Conservation (phyloP, 2,329 filamentous ascomycete species). For the Lachnellula hyalina region DNA sequence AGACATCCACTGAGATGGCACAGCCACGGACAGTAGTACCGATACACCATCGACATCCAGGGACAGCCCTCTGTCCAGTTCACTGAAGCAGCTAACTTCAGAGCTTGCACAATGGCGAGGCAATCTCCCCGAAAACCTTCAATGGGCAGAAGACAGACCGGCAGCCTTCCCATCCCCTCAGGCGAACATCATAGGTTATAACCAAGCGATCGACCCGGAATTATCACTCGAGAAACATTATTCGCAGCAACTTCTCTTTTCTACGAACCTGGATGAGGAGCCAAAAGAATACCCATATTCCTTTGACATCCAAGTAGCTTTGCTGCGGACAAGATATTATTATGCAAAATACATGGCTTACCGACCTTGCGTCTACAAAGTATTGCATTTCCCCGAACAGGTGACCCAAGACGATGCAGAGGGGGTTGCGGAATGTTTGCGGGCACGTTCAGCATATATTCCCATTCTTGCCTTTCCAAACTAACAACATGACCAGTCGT, state of each 20-base stretch:
- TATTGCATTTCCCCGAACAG: constrained; percentile 49
- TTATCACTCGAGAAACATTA: constrained; percentile 20
- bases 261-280: constrained; percentile 39
- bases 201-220: constrained; percentile 21
- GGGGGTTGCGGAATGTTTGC: constrained; percentile 51
- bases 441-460: constrained; percentile 14
- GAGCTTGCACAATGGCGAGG: constrained; percentile 55
- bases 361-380: constrained; percentile 55
- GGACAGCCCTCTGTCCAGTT: constrained; percentile 28
- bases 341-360: constrained; percentile 54
- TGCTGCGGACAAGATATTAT: constrained; percentile 54
- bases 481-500: constrained; percentile 34
- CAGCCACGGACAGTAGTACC: constrained; percentile 14
- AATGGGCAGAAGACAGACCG: constrained; percentile 52
- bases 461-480: background rate
- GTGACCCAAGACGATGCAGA: constrained; percentile 49
- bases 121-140: constrained; percentile 47
- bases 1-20: constrained; percentile 3
- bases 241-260: constrained; percentile 38
- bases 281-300: constrained; percentile 45
- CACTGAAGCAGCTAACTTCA: constrained; percentile 46
- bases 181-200: constrained; percentile 24
- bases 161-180: constrained; percentile 36
- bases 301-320: constrained; percentile 51
- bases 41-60: constrained; percentile 7